These are phyloP conservation scores for Bodo saltans DNA, from an alignment of 78 protist species.

Conservation along the genomic window DNA sequence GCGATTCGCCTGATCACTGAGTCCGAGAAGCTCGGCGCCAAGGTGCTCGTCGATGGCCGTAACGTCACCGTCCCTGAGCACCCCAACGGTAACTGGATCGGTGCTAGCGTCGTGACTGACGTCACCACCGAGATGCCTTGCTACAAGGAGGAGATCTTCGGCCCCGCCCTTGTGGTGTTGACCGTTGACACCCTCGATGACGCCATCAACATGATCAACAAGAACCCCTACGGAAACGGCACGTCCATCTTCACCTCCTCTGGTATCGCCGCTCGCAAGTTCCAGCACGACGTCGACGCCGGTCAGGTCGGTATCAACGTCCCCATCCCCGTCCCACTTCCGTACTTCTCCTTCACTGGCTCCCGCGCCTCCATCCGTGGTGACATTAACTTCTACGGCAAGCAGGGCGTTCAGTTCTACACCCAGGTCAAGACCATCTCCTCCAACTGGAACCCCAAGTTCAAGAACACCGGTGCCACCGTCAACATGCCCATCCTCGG, in stretches of 20 bases:
- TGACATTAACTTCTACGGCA: constrained; percentile 85
- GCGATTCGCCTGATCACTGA: constrained; percentile 53
- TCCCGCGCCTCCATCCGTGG: constrained; percentile 79
- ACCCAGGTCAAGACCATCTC: constrained; percentile 89
- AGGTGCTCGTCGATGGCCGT: constrained; percentile 75
- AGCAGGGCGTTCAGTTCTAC: constrained; percentile 72
- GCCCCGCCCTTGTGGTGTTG: constrained; percentile 74
- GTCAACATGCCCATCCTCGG: constrained; percentile 42
- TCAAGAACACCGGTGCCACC: constrained; percentile 11
- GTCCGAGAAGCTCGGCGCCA: constrained; percentile 78
- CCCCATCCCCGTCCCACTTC: constrained; percentile 96
- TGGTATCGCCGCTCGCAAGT: constrained; percentile 91
- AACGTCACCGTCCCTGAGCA: constrained; percentile 39
- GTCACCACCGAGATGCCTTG: constrained; percentile 63
- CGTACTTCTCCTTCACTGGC: constrained; percentile 95
- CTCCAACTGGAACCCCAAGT: constrained; percentile 71
- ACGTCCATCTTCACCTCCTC: constrained; percentile 91
- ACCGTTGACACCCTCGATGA: constrained; percentile 85
- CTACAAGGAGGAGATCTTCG: constrained; percentile 94
- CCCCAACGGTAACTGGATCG: constrained; percentile 85
- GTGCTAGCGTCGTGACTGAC: constrained; percentile 83
- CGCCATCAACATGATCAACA: constrained; percentile 89
- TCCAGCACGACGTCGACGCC: constrained; percentile 75
- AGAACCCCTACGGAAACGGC: constrained; percentile 96
- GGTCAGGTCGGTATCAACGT: constrained; percentile 92